Evolutionary conservation across 306 rosid genomes (phyloP), one percentile per base, ranked within the genome.

Genomic region (Castanea sativa): DNA sequence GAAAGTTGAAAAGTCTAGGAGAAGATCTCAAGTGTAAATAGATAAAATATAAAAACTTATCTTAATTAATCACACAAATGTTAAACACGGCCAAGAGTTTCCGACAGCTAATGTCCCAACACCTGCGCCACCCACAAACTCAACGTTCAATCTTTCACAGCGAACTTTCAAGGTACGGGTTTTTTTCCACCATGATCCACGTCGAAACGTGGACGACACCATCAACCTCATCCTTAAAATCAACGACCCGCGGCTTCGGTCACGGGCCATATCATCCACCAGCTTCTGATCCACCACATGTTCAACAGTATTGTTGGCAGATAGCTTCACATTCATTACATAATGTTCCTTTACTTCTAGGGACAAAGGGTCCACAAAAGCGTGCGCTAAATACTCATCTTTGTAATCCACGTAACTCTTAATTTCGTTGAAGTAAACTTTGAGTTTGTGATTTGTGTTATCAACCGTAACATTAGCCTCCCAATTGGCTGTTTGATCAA

Each of bases 111-210:
- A 55, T n/a, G 2, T 45, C 55, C 79, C 95, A 1, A 4, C 38
- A 1, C 0, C n/a, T 2, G 83, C 41, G 25, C 29, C 45, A 16
- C 78, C 83, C 41, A 49, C 45, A 43, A 91, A 88, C 30, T 18
- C 69, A 73, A 93, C 77, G 76, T 80, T 86, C 81, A 92, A 73
- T 15, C 65, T 75, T 1, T 49, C 59, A 53, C 96, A 93, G 55
- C 70, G 3, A 5, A 87, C 83, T 7, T 76, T 14, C 29, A 85
- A 1, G 15, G 14, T 3, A 2, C 49, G 23, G 0, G 1, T 53
- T 30, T 73, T 80, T 0, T 76, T 30, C 75, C 85, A 74, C 74
- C 80, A 68, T 0, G 75, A 3, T 1, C 33, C 43, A 6, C 83
- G 19, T 30, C 19, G 81, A 69, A 80, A 74, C 45, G 57, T 15